These are phyloP conservation scores for Tephrocybe rancida DNA, from an alignment of 768 basidiomycete genomes.

Conservation along the genomic window DNA sequence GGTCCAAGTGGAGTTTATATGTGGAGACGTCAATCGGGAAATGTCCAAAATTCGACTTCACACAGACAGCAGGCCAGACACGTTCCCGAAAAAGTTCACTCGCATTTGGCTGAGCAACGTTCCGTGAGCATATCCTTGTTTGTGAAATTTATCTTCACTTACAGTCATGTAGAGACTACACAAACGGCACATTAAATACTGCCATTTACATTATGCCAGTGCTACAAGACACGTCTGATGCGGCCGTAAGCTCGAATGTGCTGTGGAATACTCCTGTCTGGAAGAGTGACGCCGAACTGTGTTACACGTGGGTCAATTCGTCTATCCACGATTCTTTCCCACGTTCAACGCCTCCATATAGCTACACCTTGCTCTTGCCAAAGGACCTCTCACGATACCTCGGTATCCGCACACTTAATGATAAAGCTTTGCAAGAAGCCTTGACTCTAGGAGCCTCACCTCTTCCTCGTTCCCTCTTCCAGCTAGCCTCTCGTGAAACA, in stretches of 20 bases:
- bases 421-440: slow-evolving; percentile 21
- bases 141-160: not conserved
- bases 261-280: slow-evolving; percentile 28
- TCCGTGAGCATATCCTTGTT: slow-evolving; percentile 23
- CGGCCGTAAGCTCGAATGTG: slow-evolving; percentile 29
- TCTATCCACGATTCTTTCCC: not conserved
- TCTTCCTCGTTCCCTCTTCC: slow-evolving; percentile 20
- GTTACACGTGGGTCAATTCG: slow-evolving; percentile 25
- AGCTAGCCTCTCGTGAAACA: slow-evolving; percentile 25
- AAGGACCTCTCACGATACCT: slow-evolving; percentile 30
- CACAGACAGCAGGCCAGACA: slow-evolving; percentile 24
- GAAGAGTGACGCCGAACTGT: slow-evolving; percentile 28
- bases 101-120: slow-evolving; percentile 37
- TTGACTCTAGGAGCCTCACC: slow-evolving; percentile 15
- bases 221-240: slow-evolving; percentile 22
- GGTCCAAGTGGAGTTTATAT: slow-evolving; percentile 29
- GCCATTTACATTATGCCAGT: slow-evolving; percentile 26
- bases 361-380: slow-evolving; percentile 30
- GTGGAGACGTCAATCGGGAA: slow-evolving; percentile 31
- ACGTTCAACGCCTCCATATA: not conserved
- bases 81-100: slow-evolving; percentile 31
- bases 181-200: slow-evolving; percentile 29
- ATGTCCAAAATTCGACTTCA: slow-evolving; percentile 28
- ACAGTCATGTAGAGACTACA: slow-evolving; percentile 27
- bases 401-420: slow-evolving; percentile 23